Conservation (phyloP, 148 eudicot species). For the Agrostemma githago region DNA sequence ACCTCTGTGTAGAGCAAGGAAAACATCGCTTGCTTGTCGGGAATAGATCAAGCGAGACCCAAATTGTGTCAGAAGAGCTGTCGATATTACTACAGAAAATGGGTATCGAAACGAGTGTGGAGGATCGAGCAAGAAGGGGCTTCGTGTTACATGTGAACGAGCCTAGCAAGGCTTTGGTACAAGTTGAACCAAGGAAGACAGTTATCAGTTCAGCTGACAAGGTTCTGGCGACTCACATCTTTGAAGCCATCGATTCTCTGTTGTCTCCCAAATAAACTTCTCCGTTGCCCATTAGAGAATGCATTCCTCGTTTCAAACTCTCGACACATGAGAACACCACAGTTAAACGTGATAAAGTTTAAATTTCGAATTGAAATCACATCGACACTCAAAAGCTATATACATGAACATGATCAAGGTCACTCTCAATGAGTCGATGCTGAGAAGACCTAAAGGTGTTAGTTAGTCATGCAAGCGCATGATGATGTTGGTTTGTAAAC, state of each 20-base stretch:
- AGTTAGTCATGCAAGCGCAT: too few species aligned
- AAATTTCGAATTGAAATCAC: too few species aligned
- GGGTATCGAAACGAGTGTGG: constrained; percentile 48
- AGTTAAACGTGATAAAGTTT: too few species aligned
- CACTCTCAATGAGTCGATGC: too few species aligned
- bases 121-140: constrained; percentile 29
- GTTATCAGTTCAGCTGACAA: constrained; percentile 53
- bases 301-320: too few species aligned
- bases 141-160: constrained; percentile 35
- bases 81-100: constrained; percentile 37
- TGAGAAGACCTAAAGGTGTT: too few species aligned
- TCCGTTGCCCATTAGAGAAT: too few species aligned
- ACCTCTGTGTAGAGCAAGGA: constrained; percentile 51
- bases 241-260: constrained; percentile 39
- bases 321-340: too few species aligned
- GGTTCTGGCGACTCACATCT: constrained; percentile 38
- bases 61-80: constrained; percentile 35
- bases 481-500: too few species aligned
- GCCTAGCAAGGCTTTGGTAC: constrained; percentile 48
- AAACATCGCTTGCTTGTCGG: constrained; percentile 35
- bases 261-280: constrained; percentile 33
- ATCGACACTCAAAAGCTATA: too few species aligned
- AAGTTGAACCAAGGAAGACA: constrained; percentile 36
- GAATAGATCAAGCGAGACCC: constrained; percentile 30
- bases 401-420: too few species aligned